Conservation (phyloP, 441 rosid species). For the Gossypium davidsonii region DNA sequence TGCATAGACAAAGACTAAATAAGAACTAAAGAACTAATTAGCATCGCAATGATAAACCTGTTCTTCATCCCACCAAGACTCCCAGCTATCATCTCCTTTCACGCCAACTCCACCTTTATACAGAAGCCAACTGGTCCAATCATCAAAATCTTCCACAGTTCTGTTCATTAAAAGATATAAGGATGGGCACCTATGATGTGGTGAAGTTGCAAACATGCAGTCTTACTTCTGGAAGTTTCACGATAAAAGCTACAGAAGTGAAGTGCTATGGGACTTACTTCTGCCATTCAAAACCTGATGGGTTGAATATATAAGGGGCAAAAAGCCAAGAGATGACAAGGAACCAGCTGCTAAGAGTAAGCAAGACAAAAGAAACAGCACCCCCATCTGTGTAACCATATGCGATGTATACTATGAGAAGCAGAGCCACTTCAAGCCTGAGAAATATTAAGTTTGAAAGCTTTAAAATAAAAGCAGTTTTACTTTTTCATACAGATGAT, state of each 20-base stretch:
- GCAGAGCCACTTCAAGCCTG: slow-evolving; percentile 95
- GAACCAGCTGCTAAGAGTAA: slow-evolving; percentile 93
- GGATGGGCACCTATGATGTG: neutral
- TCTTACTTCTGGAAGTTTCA: neutral
- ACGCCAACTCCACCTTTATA: slow-evolving; percentile 98
- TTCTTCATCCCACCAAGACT: slow-evolving; percentile 98
- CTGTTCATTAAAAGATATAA: slow-evolving; percentile 32
- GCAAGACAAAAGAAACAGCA: slow-evolving; percentile 60
- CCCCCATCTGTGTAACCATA: slow-evolving; percentile 78
- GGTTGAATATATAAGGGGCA: slow-evolving; percentile 95
- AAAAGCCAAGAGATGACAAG: slow-evolving; percentile 95
- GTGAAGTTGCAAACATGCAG: neutral
- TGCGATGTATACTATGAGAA: slow-evolving; percentile 80
- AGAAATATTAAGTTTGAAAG: slow-evolving; percentile 13
- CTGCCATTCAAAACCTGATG: slow-evolving; percentile 98
- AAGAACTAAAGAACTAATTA: neutral
- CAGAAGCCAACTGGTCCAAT: slow-evolving; percentile 93
- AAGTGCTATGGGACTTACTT: slow-evolving; percentile 47
- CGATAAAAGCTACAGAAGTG: neutral
- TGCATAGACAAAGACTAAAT: neutral
- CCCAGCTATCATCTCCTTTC: slow-evolving; percentile 97
- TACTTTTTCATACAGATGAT: neutral
- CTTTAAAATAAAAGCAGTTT: neutral
- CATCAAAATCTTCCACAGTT: slow-evolving; percentile 94
- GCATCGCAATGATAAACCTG: slow-evolving; percentile 44